phyloP scores from a whole-genome alignment of 108 stramenopile genomes.

The Skeletonema potamos region DNA sequence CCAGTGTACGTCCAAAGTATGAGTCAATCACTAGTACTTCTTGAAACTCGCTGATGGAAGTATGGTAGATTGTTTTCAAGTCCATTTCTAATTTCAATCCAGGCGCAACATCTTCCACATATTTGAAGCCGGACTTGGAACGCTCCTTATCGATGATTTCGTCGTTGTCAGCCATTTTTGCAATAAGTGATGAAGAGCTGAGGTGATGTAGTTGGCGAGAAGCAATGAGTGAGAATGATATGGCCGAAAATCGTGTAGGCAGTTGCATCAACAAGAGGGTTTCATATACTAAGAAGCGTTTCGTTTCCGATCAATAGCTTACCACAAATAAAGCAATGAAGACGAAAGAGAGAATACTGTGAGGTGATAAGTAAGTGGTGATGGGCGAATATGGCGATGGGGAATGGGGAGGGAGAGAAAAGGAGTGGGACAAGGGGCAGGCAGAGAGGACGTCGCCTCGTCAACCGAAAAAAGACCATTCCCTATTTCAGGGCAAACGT shows the following conservation, averaged over 20 bases:
- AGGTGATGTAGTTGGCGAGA: not conserved
- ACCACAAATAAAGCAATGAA: no score
- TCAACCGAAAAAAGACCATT: no score
- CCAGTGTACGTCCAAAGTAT: conserved; percentile 63
- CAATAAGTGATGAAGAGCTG: not conserved
- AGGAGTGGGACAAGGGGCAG: no score
- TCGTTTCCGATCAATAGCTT: no score
- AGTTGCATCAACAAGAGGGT: not conserved
- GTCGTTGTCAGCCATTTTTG: not conserved
- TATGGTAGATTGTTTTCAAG: conserved; percentile 47
- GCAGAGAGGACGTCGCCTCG: no score
- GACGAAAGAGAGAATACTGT: no score
- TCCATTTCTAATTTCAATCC: conserved; percentile 57
- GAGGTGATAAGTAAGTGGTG: no score
- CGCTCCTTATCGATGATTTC: conserved; percentile 31
- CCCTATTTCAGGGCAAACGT: no score
- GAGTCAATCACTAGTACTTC: conserved; percentile 43
- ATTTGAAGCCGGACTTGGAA: conserved; percentile 54
- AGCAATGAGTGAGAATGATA: not conserved
- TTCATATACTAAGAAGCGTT: no score
- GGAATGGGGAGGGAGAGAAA: no score
- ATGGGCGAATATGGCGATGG: no score
- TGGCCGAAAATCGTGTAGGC: not conserved
- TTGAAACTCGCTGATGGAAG: conserved; percentile 47
- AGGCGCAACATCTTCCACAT: conserved; percentile 57